Conservation (phyloP, 495 filamentous ascomycete genomes). For the Penicillium egyptiacum region DNA sequence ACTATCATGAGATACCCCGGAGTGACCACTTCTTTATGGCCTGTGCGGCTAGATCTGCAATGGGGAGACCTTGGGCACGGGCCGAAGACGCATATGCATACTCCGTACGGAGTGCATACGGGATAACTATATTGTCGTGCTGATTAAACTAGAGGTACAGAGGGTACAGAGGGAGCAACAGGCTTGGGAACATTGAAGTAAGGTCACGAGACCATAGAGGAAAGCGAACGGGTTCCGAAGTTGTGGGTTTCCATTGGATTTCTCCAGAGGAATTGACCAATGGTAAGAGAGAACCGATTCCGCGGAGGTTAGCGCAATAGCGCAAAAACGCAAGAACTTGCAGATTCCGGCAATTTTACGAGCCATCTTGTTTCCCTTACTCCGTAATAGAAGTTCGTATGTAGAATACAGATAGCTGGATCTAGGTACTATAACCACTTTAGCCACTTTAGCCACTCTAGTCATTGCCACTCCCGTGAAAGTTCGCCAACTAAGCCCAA, state of each 20-base stretch:
- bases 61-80: conserved; percentile 13
- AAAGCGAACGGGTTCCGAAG: not conserved
- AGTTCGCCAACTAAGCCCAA: too few species aligned
- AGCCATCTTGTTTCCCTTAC: not conserved
- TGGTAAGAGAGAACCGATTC: not conserved
- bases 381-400: too few species aligned
- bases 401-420: not conserved
- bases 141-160: not conserved
- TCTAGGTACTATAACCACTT: not conserved
- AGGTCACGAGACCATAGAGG: not conserved
- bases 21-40: conserved; percentile 11
- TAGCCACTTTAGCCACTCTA: not conserved
- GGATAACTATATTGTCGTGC: not conserved
- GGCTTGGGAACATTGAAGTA: too few species aligned
- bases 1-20: conserved; percentile 17
- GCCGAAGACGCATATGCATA: conserved; percentile 4
- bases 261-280: not conserved
- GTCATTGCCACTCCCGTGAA: not conserved
- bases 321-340: not conserved
- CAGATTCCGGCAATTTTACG: not conserved
- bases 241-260: not conserved
- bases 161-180: too few species aligned
- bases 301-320: not conserved
- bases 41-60: conserved; percentile 18
- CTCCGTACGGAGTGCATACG: too few species aligned